A percentile compares a stretch with the other conserved stretches of the same genome.
Conservation (phyloP, 169 alveolate species). For the Cryptosporidium canis region DNA sequence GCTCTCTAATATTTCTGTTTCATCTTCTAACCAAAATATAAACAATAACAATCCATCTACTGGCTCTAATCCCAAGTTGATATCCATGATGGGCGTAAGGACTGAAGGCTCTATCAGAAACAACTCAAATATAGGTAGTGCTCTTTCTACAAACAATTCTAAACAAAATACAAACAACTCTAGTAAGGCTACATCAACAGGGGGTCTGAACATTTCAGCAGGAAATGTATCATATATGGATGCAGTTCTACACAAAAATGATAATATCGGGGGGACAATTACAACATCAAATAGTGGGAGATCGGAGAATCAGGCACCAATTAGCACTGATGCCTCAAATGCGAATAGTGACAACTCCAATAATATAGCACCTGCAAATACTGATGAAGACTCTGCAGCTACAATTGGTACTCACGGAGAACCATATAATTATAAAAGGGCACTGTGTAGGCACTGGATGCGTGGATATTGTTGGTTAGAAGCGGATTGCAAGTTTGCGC, state of each 20-base stretch:
- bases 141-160: slow-evolving; percentile 11
- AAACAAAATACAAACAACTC: slow-evolving; percentile 19
- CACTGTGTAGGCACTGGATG: slow-evolving; percentile 72
- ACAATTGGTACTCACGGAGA: slow-evolving; percentile 60
- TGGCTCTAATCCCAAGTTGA: slow-evolving; percentile 52
- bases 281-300: slow-evolving; percentile 28
- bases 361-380: not conserved
- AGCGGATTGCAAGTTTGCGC: slow-evolving; percentile 71
- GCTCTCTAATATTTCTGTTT: not conserved
- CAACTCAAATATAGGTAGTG: slow-evolving; percentile 24
- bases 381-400: slow-evolving; percentile 32
- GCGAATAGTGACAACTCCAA: slow-evolving; percentile 3
- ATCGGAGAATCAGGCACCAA: slow-evolving; percentile 37
- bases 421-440: slow-evolving; percentile 68
- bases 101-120: slow-evolving; percentile 21
- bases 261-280: not conserved
- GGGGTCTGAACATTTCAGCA: slow-evolving; percentile 9
- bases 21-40: slow-evolving; percentile 52
- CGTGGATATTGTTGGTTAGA: slow-evolving; percentile 72
- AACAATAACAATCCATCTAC: slow-evolving; percentile 48
- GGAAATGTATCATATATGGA: slow-evolving; percentile 68
- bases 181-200: not conserved
- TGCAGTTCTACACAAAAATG: slow-evolving; percentile 65
- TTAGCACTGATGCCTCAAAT: slow-evolving; percentile 14
- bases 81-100: slow-evolving; percentile 35